phyloP scores from a whole-genome alignment of 208 protist species.

The Trypanosoma lewisi region DNA sequence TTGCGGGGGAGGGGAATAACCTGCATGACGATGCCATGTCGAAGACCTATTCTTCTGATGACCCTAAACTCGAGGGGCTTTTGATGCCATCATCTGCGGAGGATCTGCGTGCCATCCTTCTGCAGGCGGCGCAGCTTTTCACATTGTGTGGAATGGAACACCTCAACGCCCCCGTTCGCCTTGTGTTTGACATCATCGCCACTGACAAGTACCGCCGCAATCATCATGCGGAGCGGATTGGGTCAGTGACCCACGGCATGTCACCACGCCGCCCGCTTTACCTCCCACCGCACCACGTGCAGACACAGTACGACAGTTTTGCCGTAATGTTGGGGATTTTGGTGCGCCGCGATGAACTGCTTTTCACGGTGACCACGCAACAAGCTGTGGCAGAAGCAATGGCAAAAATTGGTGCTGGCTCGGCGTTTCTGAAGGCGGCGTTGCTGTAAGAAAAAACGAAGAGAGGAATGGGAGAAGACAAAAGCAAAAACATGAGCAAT shows the following conservation, averaged over 20 bases:
- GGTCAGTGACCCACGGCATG: not conserved
- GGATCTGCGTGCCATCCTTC: slow-evolving; percentile 21
- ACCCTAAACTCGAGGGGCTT: not conserved
- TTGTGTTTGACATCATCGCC: slow-evolving; percentile 59
- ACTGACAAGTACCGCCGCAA: slow-evolving; percentile 22
- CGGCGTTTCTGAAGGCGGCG: slow-evolving; percentile 57
- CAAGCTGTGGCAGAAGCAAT: slow-evolving; percentile 47
- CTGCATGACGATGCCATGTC: not conserved
- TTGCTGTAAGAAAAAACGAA: slow-evolving; percentile 26
- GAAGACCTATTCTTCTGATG: not conserved
- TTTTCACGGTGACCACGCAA: slow-evolving; percentile 27
- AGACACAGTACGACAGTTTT: slow-evolving; percentile 26
- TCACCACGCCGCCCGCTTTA: slow-evolving; percentile 35
- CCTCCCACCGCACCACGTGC: slow-evolving; percentile 47
- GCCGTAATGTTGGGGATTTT: slow-evolving; percentile 36
- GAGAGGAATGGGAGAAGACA: not conserved
- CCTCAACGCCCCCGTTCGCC: slow-evolving; percentile 55
- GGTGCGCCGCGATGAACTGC: slow-evolving; percentile 22
- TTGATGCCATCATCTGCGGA: not conserved
- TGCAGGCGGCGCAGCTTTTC: slow-evolving; percentile 34
- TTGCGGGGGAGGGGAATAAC: not conserved
- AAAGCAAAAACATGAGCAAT: too few relatives aligned
- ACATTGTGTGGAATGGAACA: slow-evolving; percentile 53
- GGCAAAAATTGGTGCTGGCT: slow-evolving; percentile 43
- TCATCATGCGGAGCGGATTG: slow-evolving; percentile 11